A percentile compares a stretch with the other conserved stretches of the same genome.
These are phyloP conservation scores for Dryadomyces quercivorus DNA, from an alignment of 2,329 filamentous ascomycete species.

Conservation along the genomic window DNA sequence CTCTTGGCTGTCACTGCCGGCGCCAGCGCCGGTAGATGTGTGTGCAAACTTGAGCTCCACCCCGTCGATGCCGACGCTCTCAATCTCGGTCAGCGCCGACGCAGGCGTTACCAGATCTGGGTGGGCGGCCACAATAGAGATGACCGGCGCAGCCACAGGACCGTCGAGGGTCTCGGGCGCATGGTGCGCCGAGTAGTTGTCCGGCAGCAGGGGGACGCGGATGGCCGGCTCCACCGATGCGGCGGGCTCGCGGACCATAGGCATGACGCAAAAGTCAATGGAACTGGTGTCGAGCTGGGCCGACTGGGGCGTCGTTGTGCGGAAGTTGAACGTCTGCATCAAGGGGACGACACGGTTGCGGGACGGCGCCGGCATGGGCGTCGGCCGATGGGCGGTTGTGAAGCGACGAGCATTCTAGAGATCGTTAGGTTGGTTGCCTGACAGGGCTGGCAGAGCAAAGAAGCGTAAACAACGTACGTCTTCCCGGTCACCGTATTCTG, in stretches of 20 bases:
- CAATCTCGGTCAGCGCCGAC: conserved; percentile 40
- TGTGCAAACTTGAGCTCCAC: conserved; percentile 42
- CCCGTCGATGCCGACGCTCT: conserved; percentile 44
- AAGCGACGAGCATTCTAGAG: conserved; percentile 22
- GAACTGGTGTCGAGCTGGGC: conserved; percentile 21
- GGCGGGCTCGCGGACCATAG: conserved; percentile 19
- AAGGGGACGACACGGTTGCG: conserved; percentile 37
- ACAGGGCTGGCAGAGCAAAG: too few species aligned
- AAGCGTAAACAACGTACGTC: conserved; percentile 30
- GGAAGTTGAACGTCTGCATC: conserved; percentile 56
- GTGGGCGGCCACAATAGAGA: conserved; percentile 43
- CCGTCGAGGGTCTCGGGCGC: conserved; percentile 29
- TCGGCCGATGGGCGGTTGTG: conserved; percentile 35
- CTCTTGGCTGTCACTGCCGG: conserved; percentile 13
- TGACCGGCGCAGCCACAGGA: conserved; percentile 29
- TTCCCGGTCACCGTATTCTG: conserved; percentile 27
- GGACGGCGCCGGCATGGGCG: conserved; percentile 27
- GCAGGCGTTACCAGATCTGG: conserved; percentile 39
- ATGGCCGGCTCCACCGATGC: conserved; percentile 25
- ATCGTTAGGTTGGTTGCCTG: background rate
- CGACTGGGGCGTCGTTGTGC: conserved; percentile 29
- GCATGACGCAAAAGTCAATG: conserved; percentile 43
- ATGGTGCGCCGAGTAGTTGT: conserved; percentile 37
- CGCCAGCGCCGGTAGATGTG: conserved; percentile 16
- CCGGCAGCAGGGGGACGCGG: conserved; percentile 48